Evolutionary conservation across 192 early-diverging fungal species (phyloP).

Genomic region (Coemansia sp.): DNA sequence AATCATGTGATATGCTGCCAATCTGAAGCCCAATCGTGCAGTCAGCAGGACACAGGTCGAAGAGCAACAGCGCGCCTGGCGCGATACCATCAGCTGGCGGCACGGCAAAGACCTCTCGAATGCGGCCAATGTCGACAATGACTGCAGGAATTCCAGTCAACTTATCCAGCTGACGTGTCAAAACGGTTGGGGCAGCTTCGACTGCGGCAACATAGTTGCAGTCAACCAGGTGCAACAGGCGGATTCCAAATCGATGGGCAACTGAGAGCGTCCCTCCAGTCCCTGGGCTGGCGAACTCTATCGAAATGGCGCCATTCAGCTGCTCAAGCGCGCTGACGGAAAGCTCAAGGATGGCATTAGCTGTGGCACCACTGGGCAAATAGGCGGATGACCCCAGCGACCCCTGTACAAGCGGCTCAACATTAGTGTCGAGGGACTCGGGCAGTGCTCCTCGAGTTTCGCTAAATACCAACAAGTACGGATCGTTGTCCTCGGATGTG

Average conservation of each 20-base stretch:
- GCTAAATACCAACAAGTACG: not conserved
- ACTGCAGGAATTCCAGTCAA: not conserved
- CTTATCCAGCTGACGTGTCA: not conserved
- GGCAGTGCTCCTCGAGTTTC: not conserved
- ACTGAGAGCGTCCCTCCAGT: slow-evolving; percentile 30
- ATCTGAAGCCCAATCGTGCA: not conserved
- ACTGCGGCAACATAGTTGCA: slow-evolving; percentile 8
- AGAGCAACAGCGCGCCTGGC: slow-evolving; percentile 12
- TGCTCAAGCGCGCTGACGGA: slow-evolving; percentile 8
- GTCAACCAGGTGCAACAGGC: slow-evolving; percentile 22
- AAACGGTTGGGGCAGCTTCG: not conserved
- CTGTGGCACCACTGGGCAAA: slow-evolving; percentile 12
- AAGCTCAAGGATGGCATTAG: not conserved
- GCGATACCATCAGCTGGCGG: slow-evolving; percentile 32
- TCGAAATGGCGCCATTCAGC: slow-evolving; percentile 26
- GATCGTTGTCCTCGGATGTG: not conserved
- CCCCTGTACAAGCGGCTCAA: slow-evolving; percentile 6
- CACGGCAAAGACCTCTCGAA: slow-evolving; percentile 19
- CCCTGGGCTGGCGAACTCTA: slow-evolving; percentile 42
- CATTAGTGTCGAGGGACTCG: not conserved
- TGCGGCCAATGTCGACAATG: slow-evolving; percentile 3
- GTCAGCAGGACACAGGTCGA: not conserved
- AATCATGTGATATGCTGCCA: not conserved
- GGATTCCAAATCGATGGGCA: slow-evolving; percentile 35
- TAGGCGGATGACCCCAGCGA: not conserved